A percentile compares a stretch with the other conserved stretches of the same genome.
These are phyloP conservation scores for Trebouxiophyceae sp. DNA, from an alignment of 163 green algal genomes.

Conservation along the genomic window DNA sequence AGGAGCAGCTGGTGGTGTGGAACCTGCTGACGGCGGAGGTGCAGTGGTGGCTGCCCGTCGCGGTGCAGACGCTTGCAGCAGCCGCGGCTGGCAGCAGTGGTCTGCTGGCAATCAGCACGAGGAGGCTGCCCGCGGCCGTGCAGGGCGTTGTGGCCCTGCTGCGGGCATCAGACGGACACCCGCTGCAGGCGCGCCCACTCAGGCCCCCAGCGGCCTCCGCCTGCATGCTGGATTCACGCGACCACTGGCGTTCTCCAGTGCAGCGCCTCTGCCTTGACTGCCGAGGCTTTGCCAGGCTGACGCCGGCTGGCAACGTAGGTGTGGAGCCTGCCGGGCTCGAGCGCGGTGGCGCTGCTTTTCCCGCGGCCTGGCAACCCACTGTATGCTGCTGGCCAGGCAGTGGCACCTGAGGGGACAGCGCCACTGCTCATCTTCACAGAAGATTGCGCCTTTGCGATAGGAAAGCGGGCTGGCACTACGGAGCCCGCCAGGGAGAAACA, in stretches of 20 bases:
- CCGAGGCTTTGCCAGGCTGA: not conserved
- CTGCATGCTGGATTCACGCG: not conserved
- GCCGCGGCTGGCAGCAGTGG: constrained; percentile 22
- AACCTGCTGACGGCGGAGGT: constrained; percentile 53
- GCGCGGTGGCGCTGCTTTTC: constrained; percentile 27
- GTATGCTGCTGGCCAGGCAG: not conserved
- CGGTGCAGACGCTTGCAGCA: constrained; percentile 25
- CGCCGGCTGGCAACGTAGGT: no score
- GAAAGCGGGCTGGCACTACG: no score
- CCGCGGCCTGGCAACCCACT: constrained; percentile 15
- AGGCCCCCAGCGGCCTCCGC: not conserved
- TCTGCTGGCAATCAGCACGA: constrained; percentile 27
- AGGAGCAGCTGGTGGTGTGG: constrained; percentile 46
- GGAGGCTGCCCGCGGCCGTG: constrained; percentile 32
- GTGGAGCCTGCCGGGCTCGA: constrained; percentile 11
- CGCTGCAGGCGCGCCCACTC: constrained; percentile 20
- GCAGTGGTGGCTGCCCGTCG: constrained; percentile 38
- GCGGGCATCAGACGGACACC: constrained; percentile 27
- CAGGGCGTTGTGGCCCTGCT: constrained; percentile 33
- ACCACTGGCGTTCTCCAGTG: not conserved
- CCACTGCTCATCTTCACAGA: constrained; percentile 48
- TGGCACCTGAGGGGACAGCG: constrained; percentile 4
- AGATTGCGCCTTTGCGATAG: constrained; percentile 32
- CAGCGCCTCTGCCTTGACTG: not conserved
- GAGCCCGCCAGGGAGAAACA: not conserved